phyloP scores from a whole-genome alignment of 2,329 filamentous ascomycete genomes.

The Botrytis hyacinthi region DNA sequence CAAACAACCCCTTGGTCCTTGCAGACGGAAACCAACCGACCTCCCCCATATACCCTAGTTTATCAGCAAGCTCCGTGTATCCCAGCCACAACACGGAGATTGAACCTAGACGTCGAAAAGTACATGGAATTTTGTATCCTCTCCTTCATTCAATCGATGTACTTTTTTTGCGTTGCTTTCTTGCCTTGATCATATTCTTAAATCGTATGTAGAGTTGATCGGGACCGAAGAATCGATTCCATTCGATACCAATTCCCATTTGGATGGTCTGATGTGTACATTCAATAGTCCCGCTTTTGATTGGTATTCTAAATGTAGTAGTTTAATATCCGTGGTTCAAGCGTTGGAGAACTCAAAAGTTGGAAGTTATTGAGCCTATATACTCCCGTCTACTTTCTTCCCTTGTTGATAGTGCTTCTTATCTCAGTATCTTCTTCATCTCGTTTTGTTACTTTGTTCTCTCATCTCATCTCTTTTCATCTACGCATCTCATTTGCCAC shows the following conservation, averaged over 20 bases:
- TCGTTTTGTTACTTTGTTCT: not conserved
- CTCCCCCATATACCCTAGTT: not conserved
- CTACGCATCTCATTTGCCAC: not conserved
- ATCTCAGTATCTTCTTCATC: not conserved
- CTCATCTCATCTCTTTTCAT: not conserved
- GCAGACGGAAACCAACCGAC: not conserved
- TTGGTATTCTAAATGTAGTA: not conserved
- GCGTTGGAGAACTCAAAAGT: not conserved
- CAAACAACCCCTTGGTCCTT: not conserved
- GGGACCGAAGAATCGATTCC: not conserved
- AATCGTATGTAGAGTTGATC: not conserved
- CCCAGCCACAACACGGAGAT: conserved; percentile 4
- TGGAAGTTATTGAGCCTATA: not conserved
- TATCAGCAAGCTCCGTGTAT: not conserved
- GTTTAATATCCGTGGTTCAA: conserved; percentile 7
- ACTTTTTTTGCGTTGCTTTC: not conserved
- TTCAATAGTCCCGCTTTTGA: not conserved
- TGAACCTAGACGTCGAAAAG: not conserved
- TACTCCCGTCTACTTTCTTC: not conserved
- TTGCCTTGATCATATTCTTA: not conserved
- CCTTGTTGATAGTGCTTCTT: not conserved
- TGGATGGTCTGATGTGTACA: not conserved
- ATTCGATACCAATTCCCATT: not conserved
- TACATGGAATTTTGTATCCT: not conserved
- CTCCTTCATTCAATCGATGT: not conserved